These are phyloP conservation scores for Solanum lycopersicoides DNA, from an alignment of 257 asterid species.

Conservation along the genomic window DNA sequence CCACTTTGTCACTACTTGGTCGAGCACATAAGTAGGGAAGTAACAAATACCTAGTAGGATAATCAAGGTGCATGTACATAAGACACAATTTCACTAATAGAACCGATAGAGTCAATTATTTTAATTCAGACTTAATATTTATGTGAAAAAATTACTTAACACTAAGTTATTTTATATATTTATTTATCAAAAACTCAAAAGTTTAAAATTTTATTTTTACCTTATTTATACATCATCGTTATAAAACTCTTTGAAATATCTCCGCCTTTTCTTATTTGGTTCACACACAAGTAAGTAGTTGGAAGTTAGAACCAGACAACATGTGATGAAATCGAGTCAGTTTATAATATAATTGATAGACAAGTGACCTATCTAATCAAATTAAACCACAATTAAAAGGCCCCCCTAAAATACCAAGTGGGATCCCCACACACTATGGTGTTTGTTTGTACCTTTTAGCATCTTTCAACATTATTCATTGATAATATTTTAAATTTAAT, in stretches of 20 bases:
- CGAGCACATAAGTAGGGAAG: too few species aligned
- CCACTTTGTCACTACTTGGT: background rate
- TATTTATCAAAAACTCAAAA: too few species aligned
- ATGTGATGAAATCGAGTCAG: background rate
- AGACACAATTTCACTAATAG: background rate
- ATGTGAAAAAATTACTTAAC: too few species aligned
- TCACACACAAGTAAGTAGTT: background rate
- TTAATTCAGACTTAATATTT: too few species aligned
- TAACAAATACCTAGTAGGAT: too few species aligned
- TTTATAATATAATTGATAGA: background rate
- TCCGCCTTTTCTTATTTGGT: background rate
- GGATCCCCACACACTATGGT: background rate
- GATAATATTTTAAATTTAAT: background rate
- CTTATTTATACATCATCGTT: background rate
- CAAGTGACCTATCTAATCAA: background rate
- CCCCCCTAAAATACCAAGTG: background rate
- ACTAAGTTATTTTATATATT: too few species aligned
- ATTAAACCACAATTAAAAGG: background rate
- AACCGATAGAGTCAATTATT: too few species aligned
- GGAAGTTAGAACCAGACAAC: background rate
- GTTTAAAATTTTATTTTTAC: too few species aligned
- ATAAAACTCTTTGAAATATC: background rate
- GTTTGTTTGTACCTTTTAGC: background rate
- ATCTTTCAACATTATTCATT: background rate
- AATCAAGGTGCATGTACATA: too few species aligned